phyloP scores from a whole-genome alignment of 2,329 filamentous ascomycete genomes.

The Endocalyx cinctus region DNA sequence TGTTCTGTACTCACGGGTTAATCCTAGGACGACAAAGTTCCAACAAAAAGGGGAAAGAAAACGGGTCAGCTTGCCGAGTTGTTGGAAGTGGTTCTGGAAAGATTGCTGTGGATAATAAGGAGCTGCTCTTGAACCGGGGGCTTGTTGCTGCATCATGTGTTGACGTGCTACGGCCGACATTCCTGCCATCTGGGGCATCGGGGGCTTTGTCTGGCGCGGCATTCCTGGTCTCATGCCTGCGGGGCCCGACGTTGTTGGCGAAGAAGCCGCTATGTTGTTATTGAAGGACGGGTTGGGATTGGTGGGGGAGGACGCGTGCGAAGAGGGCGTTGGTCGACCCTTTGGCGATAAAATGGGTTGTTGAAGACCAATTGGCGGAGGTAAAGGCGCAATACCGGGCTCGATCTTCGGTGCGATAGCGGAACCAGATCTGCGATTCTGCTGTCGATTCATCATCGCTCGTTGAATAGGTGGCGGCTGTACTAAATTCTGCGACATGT shows the following conservation, averaged over 20 bases:
- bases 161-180: constrained; percentile 30
- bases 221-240: constrained; percentile 38
- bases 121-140: constrained; percentile 33
- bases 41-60: constrained; percentile 45
- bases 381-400: constrained; percentile 42
- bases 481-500: constrained; percentile 63
- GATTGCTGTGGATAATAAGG: constrained; percentile 72
- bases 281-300: constrained; percentile 40
- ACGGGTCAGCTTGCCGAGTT: constrained; percentile 78
- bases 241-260: constrained; percentile 44
- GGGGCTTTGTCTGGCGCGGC: constrained; percentile 37
- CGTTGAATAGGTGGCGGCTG: constrained; percentile 75
- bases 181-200: constrained; percentile 29
- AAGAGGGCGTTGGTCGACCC: constrained; percentile 76
- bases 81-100: constrained; percentile 91
- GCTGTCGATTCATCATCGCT: constrained; percentile 74
- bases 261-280: constrained; percentile 33
- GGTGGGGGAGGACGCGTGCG: constrained; percentile 60
- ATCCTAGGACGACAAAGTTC: constrained; percentile 65
- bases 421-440: constrained; percentile 65
- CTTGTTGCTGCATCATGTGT: constrained; percentile 30
- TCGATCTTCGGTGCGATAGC: constrained; percentile 73
- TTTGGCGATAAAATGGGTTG: constrained; percentile 62
- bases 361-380: constrained; percentile 39
- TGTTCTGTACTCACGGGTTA: constrained; percentile 74